Evolutionary conservation across 495 filamentous ascomycete genomes (phyloP), one percentile per base, ranked within the genome.

Genomic region (Gamarada debralockiae): DNA sequence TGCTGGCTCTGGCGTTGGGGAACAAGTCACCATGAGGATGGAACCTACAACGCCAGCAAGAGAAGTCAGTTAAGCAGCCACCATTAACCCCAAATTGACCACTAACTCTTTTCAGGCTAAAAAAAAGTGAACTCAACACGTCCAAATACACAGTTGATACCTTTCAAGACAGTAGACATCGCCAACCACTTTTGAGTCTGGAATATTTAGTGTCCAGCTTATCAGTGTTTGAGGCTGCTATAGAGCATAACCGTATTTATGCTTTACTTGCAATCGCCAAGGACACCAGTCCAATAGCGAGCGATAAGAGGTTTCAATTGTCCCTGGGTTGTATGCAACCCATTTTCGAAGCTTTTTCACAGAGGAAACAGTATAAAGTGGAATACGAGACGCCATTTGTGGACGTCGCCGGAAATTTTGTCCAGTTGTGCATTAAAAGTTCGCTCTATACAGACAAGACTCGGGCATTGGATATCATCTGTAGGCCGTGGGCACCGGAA

Each of bases 371-470:
- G 12, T 61, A 62, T 36, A 33, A 17, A 1, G 61, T 73, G 0
- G 66, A 71, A 18, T 73, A 73, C 45, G 42, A 55, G 13, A 47
- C 49, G 13, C 59, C 63, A 2, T 64, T 64, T 47, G 53, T 57
- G 0, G 67, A 73, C 25, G 64, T 68, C 29, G 68, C 64, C 45
- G 57, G 57, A 31, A 57, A 65, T n/a, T 67, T 67, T 38, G 42
- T 67, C 13, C 23, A 53, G 15, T 72, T 69, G 39, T 55, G 36
- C 18, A 66, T 69, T 37, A n/a, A 57, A 3, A 50, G 56, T 53
- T 58, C 51, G 38, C 38, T 3, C 2, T 1, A 5, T 24, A 24
- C 13, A 6, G 41, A 23, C 23, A 44, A 44, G 21, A 8, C 6
- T 24, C n/a, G 14, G 20, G 15, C 40, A 3, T 23, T 44, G 14